These are phyloP conservation scores for Linaria vulgaris DNA, from an alignment of 257 asterid genomes.

Conservation along the genomic window DNA sequence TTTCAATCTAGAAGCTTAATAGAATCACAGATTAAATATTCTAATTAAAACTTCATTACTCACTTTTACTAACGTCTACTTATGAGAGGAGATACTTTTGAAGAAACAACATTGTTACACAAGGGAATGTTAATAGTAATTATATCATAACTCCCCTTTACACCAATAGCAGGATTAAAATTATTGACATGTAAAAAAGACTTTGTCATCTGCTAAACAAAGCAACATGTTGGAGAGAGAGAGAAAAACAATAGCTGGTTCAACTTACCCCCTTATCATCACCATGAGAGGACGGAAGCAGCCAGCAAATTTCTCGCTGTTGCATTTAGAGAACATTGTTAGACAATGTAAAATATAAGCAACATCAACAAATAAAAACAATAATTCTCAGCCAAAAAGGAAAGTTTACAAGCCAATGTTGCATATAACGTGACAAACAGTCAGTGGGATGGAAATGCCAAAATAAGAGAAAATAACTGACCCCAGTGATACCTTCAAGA, in stretches of 20 bases:
- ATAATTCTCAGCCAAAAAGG: slow-evolving; percentile 1
- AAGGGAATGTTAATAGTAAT: no score
- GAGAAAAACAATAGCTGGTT: slow-evolving; percentile 14
- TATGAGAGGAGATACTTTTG: no score
- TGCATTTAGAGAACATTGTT: slow-evolving; percentile 24
- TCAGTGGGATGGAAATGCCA: slow-evolving; percentile 9
- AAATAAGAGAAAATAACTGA: neutral
- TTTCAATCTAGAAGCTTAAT: no score
- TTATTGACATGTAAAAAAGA: neutral
- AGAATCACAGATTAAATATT: no score
- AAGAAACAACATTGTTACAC: no score
- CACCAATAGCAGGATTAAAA: neutral
- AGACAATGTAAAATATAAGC: slow-evolving; percentile 24
- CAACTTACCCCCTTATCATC: slow-evolving; percentile 93
- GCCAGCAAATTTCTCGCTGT: slow-evolving; percentile 93
- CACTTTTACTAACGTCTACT: neutral
- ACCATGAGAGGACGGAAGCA: slow-evolving; percentile 71
- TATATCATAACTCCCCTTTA: neutral
- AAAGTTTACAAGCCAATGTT: neutral
- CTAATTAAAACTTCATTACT: no score
- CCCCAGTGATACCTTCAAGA: slow-evolving; percentile 5
- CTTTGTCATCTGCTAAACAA: neutral
- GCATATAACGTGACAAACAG: no score
- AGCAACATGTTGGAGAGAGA: slow-evolving; percentile 12
- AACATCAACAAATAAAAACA: neutral